These are phyloP conservation scores for Endothia cerciana DNA, from an alignment of 2,329 filamentous ascomycete species.

Conservation along the genomic window DNA sequence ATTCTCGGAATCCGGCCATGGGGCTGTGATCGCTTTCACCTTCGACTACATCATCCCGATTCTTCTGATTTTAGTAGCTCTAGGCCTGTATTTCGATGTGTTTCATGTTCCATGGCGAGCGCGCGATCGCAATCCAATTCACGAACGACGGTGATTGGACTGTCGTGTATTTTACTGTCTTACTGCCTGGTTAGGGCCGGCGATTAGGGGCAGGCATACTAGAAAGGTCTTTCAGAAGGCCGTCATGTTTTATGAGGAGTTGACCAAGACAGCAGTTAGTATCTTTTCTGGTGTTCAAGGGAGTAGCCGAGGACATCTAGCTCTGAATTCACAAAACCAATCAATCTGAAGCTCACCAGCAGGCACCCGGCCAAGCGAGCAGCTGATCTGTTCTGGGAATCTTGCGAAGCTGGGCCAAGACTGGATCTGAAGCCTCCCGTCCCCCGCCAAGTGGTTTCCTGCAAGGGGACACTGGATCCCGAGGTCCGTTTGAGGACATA, in stretches of 20 bases:
- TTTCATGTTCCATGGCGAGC: not conserved
- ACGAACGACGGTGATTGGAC: not conserved
- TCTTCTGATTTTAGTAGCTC: not conserved
- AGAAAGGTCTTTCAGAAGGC: not conserved
- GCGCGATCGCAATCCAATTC: not conserved
- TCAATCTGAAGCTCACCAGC: not conserved
- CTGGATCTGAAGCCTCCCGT: not conserved
- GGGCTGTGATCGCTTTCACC: not conserved
- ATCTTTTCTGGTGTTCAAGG: not conserved
- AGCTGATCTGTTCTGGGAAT: not conserved
- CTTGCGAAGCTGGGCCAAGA: not conserved
- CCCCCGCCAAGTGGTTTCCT: not conserved
- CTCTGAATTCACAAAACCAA: not conserved
- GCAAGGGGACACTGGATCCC: too few relatives aligned
- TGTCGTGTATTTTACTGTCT: not conserved
- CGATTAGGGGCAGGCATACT: not conserved
- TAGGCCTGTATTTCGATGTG: constrained; percentile 8
- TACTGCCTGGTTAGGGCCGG: not conserved
- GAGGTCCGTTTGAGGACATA: too few relatives aligned
- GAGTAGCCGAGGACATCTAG: not conserved
- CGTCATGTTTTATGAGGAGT: not conserved
- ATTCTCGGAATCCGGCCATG: not conserved
- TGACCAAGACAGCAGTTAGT: not conserved
- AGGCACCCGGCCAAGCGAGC: not conserved
- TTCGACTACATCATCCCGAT: not conserved